phyloP scores from a whole-genome alignment of 2,329 filamentous ascomycete genomes.

The Stachybotrys echinatus region DNA sequence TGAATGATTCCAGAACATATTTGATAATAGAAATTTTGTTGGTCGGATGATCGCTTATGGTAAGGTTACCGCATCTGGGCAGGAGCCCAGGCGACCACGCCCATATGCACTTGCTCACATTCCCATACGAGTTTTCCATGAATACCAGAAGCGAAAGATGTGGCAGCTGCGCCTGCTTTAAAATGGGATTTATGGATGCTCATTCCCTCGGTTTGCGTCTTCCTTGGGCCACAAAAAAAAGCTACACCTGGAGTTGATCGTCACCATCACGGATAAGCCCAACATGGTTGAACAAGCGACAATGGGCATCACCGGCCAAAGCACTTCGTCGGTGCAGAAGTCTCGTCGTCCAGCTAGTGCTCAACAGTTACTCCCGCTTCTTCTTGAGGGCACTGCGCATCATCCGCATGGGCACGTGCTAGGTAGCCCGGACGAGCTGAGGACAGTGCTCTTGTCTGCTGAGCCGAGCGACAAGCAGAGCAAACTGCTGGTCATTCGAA shows the following conservation, averaged over 20 bases:
- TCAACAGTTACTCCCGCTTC: neutral
- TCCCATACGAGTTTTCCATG: neutral
- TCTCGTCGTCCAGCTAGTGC: neutral
- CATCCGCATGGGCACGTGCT: neutral
- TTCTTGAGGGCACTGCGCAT: neutral
- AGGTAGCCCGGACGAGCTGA: neutral
- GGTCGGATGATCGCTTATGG: neutral
- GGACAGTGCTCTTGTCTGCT: neutral
- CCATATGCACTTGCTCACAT: neutral
- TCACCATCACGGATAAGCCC: too few relatives aligned
- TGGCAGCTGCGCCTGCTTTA: too few relatives aligned
- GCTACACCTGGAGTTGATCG: too few relatives aligned
- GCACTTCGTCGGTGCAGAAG: neutral
- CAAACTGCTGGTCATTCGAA: neutral
- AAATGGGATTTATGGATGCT: too few relatives aligned
- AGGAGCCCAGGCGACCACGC: neutral
- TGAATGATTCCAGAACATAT: neutral
- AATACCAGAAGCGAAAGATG: too few relatives aligned
- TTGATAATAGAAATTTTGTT: neutral
- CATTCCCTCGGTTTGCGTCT: too few relatives aligned
- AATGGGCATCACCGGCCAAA: neutral
- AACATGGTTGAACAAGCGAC: neutral
- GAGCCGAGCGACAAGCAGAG: neutral
- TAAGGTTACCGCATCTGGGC: neutral
- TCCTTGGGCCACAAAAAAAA: too few relatives aligned